A percentile compares a stretch with the other conserved stretches of the same genome.
Evolutionary conservation across 306 rosid species (phyloP).

Genomic region (Benincasa hispida): DNA sequence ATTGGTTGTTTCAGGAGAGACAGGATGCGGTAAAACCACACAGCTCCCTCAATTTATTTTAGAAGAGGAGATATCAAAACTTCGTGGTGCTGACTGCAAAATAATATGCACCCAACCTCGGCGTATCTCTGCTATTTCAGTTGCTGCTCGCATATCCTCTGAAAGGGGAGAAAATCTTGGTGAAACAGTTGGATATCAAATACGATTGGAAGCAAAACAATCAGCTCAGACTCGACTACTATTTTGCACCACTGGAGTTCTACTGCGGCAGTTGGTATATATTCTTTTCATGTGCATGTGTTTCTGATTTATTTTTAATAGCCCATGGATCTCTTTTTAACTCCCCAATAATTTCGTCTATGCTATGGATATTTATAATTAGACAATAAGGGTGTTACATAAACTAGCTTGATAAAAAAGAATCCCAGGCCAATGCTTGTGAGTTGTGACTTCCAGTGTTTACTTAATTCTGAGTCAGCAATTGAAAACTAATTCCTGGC

Average conservation of each 20-base stretch:
- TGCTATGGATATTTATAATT: not conserved
- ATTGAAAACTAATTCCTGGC: not conserved
- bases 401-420: not conserved
- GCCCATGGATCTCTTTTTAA: not conserved
- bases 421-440: not conserved
- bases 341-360: not conserved
- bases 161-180: slow-evolving; percentile 93
- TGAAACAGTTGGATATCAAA: slow-evolving; percentile 87
- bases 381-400: not conserved
- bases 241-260: slow-evolving; percentile 94
- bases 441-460: not conserved
- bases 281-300: slow-evolving; percentile 1
- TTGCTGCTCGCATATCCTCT: slow-evolving; percentile 79
- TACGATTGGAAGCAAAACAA: slow-evolving; percentile 80
- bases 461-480: not conserved
- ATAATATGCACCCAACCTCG: slow-evolving; percentile 97
- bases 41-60: slow-evolving; percentile 87
- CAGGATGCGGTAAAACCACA: slow-evolving; percentile 97
- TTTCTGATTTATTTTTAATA: not conserved
- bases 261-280: slow-evolving; percentile 81
- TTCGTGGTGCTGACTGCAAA: slow-evolving; percentile 73
- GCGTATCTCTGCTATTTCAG: slow-evolving; percentile 94
- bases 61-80: slow-evolving; percentile 59
- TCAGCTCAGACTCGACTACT: slow-evolving; percentile 68
- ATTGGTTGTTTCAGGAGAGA: slow-evolving; percentile 95